Conservation (phyloP, 768 basidiomycete genomes). For the Lepiota venenata region DNA sequence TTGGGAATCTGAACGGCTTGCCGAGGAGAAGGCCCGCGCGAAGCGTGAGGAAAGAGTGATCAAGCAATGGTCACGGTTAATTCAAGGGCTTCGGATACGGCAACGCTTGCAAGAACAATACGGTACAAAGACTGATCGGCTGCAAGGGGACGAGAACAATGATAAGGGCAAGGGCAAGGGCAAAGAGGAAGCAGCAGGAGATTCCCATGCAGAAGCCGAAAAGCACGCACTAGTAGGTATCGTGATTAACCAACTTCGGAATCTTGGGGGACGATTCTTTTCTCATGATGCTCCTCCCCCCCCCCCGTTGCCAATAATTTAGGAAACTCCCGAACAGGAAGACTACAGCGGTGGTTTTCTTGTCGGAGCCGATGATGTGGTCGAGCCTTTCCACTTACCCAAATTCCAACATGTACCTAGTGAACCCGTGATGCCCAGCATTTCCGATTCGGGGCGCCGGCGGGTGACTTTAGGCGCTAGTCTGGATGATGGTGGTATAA, state of each 20-base stretch:
- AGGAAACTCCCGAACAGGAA: constrained; percentile 18
- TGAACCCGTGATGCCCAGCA: constrained; percentile 13
- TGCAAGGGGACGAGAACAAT: neutral
- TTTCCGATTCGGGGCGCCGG: constrained; percentile 2
- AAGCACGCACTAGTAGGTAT: neutral
- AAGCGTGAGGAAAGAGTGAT: constrained; percentile 79
- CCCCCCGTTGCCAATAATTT: neutral
- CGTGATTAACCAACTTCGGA: neutral
- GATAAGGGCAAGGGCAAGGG: constrained; percentile 12
- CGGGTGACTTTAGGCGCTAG: constrained; percentile 9
- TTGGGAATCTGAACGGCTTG: constrained; percentile 74
- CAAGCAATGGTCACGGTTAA: constrained; percentile 84
- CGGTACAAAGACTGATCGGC: constrained; percentile 21
- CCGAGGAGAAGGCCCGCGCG: constrained; percentile 68
- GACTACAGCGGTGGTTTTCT: constrained; percentile 62
- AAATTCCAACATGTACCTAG: constrained; percentile 42
- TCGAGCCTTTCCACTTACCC: constrained; percentile 69
- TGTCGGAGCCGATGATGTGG: constrained; percentile 66
- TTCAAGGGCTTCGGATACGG: constrained; percentile 86
- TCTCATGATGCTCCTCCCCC: neutral
- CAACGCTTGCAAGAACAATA: constrained; percentile 83
- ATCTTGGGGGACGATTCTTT: neutral
- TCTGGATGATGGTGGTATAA: neutral
- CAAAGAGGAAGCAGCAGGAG: constrained; percentile 13
- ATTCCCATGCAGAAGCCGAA: constrained; percentile 2